Conservation (phyloP, 345 rosid genomes). For the Linum usitatissimum region DNA sequence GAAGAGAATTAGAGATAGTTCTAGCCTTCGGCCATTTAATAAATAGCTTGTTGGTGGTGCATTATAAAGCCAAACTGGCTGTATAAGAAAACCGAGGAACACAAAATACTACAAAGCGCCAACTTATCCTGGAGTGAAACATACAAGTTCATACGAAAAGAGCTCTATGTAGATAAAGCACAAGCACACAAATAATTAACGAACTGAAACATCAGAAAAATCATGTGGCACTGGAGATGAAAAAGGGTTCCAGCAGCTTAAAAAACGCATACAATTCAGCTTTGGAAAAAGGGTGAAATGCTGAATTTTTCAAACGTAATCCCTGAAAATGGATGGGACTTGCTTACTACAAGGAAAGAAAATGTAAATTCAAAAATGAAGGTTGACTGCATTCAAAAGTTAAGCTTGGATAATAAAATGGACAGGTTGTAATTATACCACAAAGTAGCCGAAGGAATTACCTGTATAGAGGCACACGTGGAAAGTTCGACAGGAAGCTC, state of each 20-base stretch:
- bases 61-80: background rate
- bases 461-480: conserved; percentile 61
- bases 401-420: background rate
- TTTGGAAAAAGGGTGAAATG: too few species aligned
- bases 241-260: background rate
- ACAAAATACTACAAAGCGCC: background rate
- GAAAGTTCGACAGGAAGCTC: conserved; percentile 74
- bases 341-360: background rate
- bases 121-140: background rate
- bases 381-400: background rate
- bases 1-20: background rate
- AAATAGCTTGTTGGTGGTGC: background rate
- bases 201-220: background rate
- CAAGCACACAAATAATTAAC: background rate
- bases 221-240: background rate
- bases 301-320: too few species aligned
- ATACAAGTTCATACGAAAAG: background rate
- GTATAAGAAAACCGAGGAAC: background rate
- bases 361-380: too few species aligned
- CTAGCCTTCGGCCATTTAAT: conserved; percentile 2
- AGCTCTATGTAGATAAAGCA: background rate
- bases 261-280: background rate
- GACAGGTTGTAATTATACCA: background rate
- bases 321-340: background rate
- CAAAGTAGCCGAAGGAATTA: conserved; percentile 10